Percentiles rank a stretch among this genome's conserved stretches.
Evolutionary conservation across 352 stramenopile genomes (phyloP).

Genomic region (Nothophytophthora sp.): DNA sequence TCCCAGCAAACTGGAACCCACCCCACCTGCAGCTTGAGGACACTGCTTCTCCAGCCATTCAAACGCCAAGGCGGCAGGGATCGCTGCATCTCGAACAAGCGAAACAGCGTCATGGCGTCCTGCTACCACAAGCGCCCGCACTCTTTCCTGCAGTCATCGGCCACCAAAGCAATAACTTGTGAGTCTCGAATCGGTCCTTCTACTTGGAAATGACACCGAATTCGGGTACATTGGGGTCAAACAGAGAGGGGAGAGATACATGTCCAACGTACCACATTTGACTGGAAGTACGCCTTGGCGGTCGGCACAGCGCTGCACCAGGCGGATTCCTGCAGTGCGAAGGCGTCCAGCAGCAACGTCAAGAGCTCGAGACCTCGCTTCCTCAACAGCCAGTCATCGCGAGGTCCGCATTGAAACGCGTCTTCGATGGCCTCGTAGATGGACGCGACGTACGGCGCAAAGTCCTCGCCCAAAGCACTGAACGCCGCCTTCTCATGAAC

Average conservation of each 20-base stretch:
- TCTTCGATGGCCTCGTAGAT: constrained; percentile 67
- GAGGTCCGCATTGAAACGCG: constrained; percentile 43
- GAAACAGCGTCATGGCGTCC: constrained; percentile 56
- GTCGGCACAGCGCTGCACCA: constrained; percentile 9
- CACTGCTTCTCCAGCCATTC: constrained; percentile 40
- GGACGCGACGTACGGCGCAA: constrained; percentile 37
- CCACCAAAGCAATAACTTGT: not conserved
- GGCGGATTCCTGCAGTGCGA: constrained; percentile 28
- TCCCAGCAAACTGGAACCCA: no score
- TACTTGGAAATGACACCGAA: no score
- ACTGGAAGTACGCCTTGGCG: constrained; percentile 29
- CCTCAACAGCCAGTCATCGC: constrained; percentile 57
- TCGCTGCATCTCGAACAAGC: constrained; percentile 50
- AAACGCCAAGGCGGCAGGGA: constrained; percentile 38
- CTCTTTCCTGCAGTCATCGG: constrained; percentile 31
- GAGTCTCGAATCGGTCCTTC: no score
- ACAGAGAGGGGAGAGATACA: no score
- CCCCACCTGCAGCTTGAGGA: constrained; percentile 3
- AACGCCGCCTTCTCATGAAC: constrained; percentile 24
- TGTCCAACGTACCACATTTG: constrained; percentile 35
- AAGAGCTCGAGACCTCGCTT: constrained; percentile 59
- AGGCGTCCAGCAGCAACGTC: constrained; percentile 44
- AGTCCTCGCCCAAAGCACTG: constrained; percentile 24
- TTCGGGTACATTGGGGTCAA: no score
- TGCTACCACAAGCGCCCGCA: constrained; percentile 41